Base-by-base conservation (phyloP, 805 yeast species). In the Candida awuae region DNA sequence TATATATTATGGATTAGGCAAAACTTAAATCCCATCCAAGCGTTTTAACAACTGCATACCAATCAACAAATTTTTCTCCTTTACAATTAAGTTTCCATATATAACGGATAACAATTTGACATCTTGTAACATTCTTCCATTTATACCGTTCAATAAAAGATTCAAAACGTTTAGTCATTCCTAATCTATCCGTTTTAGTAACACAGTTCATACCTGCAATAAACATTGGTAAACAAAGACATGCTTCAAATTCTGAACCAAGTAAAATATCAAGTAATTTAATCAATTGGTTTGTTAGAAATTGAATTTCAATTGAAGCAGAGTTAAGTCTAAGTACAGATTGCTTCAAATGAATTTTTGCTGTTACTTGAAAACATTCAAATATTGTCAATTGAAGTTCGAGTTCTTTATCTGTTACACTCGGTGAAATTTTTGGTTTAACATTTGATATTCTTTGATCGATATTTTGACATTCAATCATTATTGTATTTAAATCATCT, bases 21-120 rank as follows among this genome's bases (percentile, higher is more conserved):
- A 83, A 84, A 56, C 82, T 80, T 34, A 84, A 62, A 53, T 83
- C 84, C 90, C 92, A 83, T 3, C 83, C 84, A 35, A 80, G 59
- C 10, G 68, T 68, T 43, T 75, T 73, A 29, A 84, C 75, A 32
- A 81, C 68, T 25, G 67, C 71, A 52, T 75, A 74, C 92, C 94
- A 84, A 55, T 84, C 88, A 28, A 82, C 74, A 45, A 73, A 77
- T 39, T 61, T 65, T 19, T 73, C 69, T 0, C 92, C 90, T 8
- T 62, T 52, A 8, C 63, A 62, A 44, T 73, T 68, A 29, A 50
- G 43, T 39, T 55, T 55, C 79, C 78, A 73, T n/a, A 72, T 68
- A 42, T 60, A 59, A 38, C 65, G 70, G 53, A 70, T 66, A 26
- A 72, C 61, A 21, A 55, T 49, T 47, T 64, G 65, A 31, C 69